Evolutionary conservation across 768 basidiomycete species (phyloP).

Genomic region (Auricularia cornea): DNA sequence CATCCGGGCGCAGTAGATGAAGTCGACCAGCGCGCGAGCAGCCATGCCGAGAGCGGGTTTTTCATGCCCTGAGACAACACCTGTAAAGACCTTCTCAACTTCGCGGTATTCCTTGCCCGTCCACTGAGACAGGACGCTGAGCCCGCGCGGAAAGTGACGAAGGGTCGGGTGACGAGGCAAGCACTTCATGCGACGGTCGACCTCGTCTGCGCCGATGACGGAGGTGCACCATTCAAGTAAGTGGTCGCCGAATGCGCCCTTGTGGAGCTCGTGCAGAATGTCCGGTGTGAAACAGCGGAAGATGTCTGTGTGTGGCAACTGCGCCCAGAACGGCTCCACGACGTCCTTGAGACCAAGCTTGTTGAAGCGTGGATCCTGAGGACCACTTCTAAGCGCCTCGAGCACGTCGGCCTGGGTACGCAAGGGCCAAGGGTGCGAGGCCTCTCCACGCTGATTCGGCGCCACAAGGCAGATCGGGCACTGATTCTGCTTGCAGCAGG

Average conservation of each 20-base stretch:
- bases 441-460: conserved; percentile 8
- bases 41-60: conserved; percentile 14
- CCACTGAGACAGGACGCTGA: conserved; percentile 5
- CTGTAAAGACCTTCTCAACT: conserved; percentile 14
- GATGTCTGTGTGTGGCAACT: conserved; percentile 34
- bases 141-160: conserved; percentile 22
- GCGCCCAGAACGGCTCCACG: conserved; percentile 30
- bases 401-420: background rate
- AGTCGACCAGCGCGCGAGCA: conserved; percentile 24
- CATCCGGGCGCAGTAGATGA: conserved; percentile 26
- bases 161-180: conserved; percentile 11
- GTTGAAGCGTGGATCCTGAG: background rate
- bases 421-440: background rate
- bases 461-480: conserved; percentile 10
- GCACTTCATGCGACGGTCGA: conserved; percentile 12
- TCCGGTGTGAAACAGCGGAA: conserved; percentile 31
- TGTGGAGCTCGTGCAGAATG: conserved; percentile 40
- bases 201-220: conserved; percentile 7
- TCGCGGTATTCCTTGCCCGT: conserved; percentile 4
- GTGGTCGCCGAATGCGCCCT: conserved; percentile 41
- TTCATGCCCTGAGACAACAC: conserved; percentile 19
- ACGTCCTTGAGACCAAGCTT: background rate
- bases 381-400: background rate
- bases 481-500: conserved; percentile 10
- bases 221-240: conserved; percentile 27